Percentiles rank a stretch among this genome's conserved stretches.
These are phyloP conservation scores for Mycena belliarum DNA, from an alignment of 768 basidiomycete genomes.

Conservation along the genomic window DNA sequence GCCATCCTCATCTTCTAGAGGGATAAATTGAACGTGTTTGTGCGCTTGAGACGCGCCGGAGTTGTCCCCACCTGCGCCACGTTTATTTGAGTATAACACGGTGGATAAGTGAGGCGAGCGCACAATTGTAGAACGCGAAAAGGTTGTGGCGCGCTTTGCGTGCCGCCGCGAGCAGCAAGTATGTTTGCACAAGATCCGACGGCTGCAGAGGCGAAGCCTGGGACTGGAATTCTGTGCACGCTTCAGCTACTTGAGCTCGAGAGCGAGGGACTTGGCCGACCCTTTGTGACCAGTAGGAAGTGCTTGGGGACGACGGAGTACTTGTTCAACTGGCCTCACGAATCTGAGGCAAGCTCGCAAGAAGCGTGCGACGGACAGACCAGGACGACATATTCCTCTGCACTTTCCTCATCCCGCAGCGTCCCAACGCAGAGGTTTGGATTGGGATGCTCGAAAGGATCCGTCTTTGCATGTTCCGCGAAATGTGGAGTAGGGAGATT, in stretches of 20 bases:
- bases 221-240: slow-evolving; percentile 60
- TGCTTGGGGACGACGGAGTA: slow-evolving; percentile 83
- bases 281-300: slow-evolving; percentile 86
- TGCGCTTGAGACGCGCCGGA: slow-evolving; percentile 91
- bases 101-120: slow-evolving; percentile 19
- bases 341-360: too few relatives aligned
- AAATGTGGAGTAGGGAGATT: slow-evolving; percentile 46
- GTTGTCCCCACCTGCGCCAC: slow-evolving; percentile 58
- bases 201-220: slow-evolving; percentile 84
- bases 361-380: slow-evolving; percentile 44
- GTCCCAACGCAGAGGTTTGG: slow-evolving; percentile 76
- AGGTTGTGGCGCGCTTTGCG: slow-evolving; percentile 56
- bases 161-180: slow-evolving; percentile 72
- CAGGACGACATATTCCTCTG: slow-evolving; percentile 65
- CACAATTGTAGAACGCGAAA: slow-evolving; percentile 93
- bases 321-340: slow-evolving; percentile 72
- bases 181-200: slow-evolving; percentile 74
- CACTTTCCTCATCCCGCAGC: slow-evolving; percentile 59
- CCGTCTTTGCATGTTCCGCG: slow-evolving; percentile 20
- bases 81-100: too few relatives aligned
- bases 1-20: slow-evolving; percentile 55
- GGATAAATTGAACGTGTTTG: slow-evolving; percentile 89
- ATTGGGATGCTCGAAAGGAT: slow-evolving; percentile 87
- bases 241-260: not conserved
- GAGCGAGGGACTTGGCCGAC: slow-evolving; percentile 33